Percentiles rank a stretch among this genome's conserved stretches.
phyloP scores from a whole-genome alignment of 306 rosid genomes.

The Bauhinia variegata region DNA sequence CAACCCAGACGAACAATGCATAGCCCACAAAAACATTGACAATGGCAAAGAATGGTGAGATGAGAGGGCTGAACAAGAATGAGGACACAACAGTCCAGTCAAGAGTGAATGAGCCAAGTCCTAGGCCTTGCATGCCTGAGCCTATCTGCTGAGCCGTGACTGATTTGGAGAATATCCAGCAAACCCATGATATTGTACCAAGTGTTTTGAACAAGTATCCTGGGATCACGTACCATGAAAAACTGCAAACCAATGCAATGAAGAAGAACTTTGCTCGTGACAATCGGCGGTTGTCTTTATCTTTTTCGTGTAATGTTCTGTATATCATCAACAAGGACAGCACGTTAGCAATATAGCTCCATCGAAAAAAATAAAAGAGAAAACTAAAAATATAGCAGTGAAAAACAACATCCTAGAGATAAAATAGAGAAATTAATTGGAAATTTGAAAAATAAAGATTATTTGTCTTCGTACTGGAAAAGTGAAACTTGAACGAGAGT shows the following conservation, averaged over 20 bases:
- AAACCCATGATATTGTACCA: constrained; percentile 78
- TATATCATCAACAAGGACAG: too few species aligned
- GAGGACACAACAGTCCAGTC: constrained; percentile 79
- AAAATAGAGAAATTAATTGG: too few species aligned
- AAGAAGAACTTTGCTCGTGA: constrained; percentile 71
- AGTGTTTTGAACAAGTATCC: constrained; percentile 78
- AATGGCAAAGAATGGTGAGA: constrained; percentile 77
- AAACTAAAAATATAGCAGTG: too few species aligned
- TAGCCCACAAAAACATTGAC: constrained; percentile 69
- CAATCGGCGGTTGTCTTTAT: constrained; percentile 37
- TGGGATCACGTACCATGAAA: constrained; percentile 68
- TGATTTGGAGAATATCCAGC: constrained; percentile 81
- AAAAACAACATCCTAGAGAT: too few species aligned
- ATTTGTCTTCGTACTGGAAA: constrained; percentile 50
- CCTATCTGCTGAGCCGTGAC: constrained; percentile 85
- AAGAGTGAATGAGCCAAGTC: constrained; percentile 74
- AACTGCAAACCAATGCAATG: constrained; percentile 69
- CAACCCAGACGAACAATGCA: constrained; percentile 48
- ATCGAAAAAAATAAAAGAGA: too few species aligned
- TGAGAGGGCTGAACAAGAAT: constrained; percentile 76
- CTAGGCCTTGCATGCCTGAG: constrained; percentile 80
- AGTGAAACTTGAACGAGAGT: constrained; percentile 88
- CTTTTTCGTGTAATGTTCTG: constrained; percentile 88
- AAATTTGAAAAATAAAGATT: not conserved
- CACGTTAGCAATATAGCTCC: too few species aligned